phyloP scores from a whole-genome alignment of 1,284 basidiomycete genomes.

The Cystobasidium slooffiae region DNA sequence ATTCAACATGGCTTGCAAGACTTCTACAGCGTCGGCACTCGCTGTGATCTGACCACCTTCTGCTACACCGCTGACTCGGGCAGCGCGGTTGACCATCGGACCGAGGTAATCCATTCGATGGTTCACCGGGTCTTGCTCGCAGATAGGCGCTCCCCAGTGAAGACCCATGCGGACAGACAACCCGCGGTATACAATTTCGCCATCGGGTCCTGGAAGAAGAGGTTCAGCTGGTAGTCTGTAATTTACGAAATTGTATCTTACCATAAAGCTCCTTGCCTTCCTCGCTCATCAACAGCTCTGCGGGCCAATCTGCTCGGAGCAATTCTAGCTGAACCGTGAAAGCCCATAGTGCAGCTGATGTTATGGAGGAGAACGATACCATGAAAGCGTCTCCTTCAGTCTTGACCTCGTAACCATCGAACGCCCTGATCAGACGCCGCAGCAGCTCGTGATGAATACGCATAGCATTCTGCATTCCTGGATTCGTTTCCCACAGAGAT shows the following conservation, averaged over 20 bases:
- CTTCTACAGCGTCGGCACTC: constrained; percentile 67
- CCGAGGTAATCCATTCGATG: constrained; percentile 97
- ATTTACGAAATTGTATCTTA: neutral
- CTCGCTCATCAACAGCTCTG: constrained; percentile 89
- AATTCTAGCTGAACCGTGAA: constrained; percentile 86
- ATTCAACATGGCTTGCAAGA: constrained; percentile 37
- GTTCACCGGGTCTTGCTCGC: constrained; percentile 92
- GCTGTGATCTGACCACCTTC: constrained; percentile 95
- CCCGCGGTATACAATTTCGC: constrained; percentile 79
- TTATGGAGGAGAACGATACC: constrained; percentile 91
- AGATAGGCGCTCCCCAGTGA: constrained; percentile 88
- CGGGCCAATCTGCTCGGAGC: constrained; percentile 86
- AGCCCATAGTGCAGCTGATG: constrained; percentile 88
- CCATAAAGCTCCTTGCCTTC: constrained; percentile 82
- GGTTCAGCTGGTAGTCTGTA: neutral
- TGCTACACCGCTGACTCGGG: constrained; percentile 81
- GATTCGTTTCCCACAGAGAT: constrained; percentile 94
- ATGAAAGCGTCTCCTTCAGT: constrained; percentile 99
- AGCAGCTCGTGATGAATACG: constrained; percentile 86
- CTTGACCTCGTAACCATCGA: constrained; percentile 98
- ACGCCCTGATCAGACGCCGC: constrained; percentile 82
- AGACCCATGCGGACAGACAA: constrained; percentile 97
- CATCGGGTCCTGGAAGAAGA: constrained; percentile 61
- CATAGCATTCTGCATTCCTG: constrained; percentile 95
- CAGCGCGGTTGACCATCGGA: constrained; percentile 88